phyloP scores from a whole-genome alignment of 2,329 filamentous ascomycete genomes.

The Trichoderma sp. region DNA sequence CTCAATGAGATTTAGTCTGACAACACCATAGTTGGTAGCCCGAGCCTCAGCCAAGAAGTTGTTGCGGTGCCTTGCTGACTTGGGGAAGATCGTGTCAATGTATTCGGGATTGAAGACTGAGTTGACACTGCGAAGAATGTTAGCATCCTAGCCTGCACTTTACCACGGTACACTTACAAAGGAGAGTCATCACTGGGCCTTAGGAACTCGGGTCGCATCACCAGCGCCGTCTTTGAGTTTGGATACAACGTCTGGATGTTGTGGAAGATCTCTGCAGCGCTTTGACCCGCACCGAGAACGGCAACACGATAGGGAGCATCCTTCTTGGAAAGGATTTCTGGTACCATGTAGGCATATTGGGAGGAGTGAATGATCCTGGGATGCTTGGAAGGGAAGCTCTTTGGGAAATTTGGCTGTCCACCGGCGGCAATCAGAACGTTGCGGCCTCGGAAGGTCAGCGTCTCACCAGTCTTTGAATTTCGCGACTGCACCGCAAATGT shows the following conservation, averaged over 20 bases:
- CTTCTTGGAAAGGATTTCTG: constrained; percentile 55
- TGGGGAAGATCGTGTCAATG: constrained; percentile 72
- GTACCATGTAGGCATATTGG: constrained; percentile 68
- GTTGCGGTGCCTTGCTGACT: constrained; percentile 60
- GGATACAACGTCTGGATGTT: constrained; percentile 81
- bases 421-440: constrained; percentile 63
- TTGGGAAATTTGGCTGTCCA: constrained; percentile 66
- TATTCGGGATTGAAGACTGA: constrained; percentile 91
- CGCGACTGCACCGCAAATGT: constrained; percentile 66
- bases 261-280: constrained; percentile 91
- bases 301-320: constrained; percentile 68
- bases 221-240: constrained; percentile 70
- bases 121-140: constrained; percentile 68
- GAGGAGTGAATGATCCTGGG: constrained; percentile 84
- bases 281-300: constrained; percentile 86
- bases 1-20: constrained; percentile 86
- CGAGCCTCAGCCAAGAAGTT: constrained; percentile 65
- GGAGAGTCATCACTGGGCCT: constrained; percentile 93
- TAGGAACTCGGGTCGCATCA: constrained; percentile 81
- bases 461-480: constrained; percentile 55
- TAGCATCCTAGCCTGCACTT: constrained; percentile 22
- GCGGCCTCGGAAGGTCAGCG: constrained; percentile 53
- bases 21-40: constrained; percentile 91
- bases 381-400: constrained; percentile 64
- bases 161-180: constrained; percentile 59